A percentile compares a stretch with the other conserved stretches of the same genome.
phyloP scores from a whole-genome alignment of 225 moss, liverwort and hornwort species.

The Marchantia polymorpha region DNA sequence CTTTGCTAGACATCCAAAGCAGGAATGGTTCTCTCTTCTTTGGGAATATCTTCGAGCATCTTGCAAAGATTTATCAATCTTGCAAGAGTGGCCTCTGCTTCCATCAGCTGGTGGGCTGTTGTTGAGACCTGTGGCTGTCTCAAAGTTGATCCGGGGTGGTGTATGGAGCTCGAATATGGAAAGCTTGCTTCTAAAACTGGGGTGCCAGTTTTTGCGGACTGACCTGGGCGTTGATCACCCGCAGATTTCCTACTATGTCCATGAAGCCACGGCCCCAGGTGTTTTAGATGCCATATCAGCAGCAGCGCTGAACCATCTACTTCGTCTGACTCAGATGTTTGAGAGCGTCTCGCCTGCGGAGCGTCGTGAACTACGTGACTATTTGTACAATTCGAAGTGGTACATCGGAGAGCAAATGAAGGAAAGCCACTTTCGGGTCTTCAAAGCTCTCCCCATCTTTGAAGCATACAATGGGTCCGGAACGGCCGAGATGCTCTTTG shows the following conservation, averaged over 20 bases:
- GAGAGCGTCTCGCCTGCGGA: constrained; percentile 48
- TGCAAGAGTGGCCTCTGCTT: constrained; percentile 74
- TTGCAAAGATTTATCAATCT: constrained; percentile 59
- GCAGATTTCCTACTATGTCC: constrained; percentile 55
- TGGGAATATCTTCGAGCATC: constrained; percentile 64
- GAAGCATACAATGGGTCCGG: constrained; percentile 60
- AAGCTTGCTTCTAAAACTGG: constrained; percentile 51
- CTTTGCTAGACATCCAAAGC: constrained; percentile 54
- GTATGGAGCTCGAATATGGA: constrained; percentile 57
- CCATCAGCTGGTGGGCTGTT: constrained; percentile 57
- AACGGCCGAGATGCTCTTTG: constrained; percentile 44
- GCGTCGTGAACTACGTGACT: constrained; percentile 69
- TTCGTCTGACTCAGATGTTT: constrained; percentile 43
- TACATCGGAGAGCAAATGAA: constrained; percentile 69
- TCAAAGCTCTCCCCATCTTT: constrained; percentile 71
- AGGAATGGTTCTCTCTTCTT: constrained; percentile 59
- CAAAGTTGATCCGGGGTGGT: constrained; percentile 58
- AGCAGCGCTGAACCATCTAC: constrained; percentile 43
- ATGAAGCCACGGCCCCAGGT: constrained; percentile 63
- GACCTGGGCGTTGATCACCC: constrained; percentile 64
- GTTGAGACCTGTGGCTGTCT: constrained; percentile 51
- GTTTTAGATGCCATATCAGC: constrained; percentile 58
- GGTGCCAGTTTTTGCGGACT: constrained; percentile 55
- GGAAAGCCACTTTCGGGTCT: constrained; percentile 50
- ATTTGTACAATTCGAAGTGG: constrained; percentile 62